Percentiles rank a stretch among this genome's conserved stretches.
Conservation (phyloP, 768 basidiomycete species). For the Leccinum rimulosum region DNA sequence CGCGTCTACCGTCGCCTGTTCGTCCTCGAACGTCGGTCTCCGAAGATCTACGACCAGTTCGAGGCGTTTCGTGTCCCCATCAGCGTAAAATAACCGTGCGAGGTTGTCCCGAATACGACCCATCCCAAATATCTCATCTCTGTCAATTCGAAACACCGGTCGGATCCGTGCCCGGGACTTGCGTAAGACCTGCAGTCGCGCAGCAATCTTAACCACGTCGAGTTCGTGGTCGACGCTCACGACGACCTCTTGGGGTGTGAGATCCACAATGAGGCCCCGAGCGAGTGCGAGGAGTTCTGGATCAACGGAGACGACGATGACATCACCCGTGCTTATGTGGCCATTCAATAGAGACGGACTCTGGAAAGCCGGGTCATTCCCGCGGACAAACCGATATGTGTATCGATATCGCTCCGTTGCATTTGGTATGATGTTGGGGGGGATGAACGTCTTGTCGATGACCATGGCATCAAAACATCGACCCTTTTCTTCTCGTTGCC, state of each 20-base stretch:
- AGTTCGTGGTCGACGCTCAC: conserved; percentile 84
- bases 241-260: conserved; percentile 60
- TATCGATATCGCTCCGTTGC: conserved; percentile 70
- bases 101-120: conserved; percentile 88
- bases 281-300: conserved; percentile 82
- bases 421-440: conserved; percentile 12
- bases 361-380: conserved; percentile 12
- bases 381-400: conserved; percentile 69
- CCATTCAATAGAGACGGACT: conserved; percentile 59
- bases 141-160: conserved; percentile 81
- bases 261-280: conserved; percentile 77
- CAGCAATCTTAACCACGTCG: conserved; percentile 46
- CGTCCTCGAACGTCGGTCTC: conserved; percentile 58
- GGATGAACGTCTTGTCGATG: conserved; percentile 45
- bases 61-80: conserved; percentile 66
- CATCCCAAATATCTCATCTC: conserved; percentile 90
- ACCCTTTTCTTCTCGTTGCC: conserved; percentile 75
- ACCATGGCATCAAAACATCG: conserved; percentile 84
- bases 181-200: conserved; percentile 32
- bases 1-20: conserved; percentile 12
- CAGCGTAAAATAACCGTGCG: conserved; percentile 80
- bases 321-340: conserved; percentile 75
- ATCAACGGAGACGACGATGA: conserved; percentile 84
- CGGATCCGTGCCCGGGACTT: conserved; percentile 10
- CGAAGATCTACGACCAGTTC: conserved; percentile 81